These are phyloP conservation scores for Ilex paraguariensis DNA, from an alignment of 305 asterid species.

Conservation along the genomic window DNA sequence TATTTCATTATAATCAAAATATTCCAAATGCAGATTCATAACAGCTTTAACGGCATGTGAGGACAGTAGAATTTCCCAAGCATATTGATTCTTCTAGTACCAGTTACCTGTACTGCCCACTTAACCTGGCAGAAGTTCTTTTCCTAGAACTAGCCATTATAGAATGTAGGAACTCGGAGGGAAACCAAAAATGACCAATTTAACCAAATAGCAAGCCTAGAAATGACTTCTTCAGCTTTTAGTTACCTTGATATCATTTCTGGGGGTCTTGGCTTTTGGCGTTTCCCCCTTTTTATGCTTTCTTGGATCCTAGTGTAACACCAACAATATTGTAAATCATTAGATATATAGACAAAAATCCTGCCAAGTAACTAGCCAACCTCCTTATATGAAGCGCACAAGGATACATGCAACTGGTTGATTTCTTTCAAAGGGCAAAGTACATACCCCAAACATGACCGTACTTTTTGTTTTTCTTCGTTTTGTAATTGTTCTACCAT, in stretches of 20 bases:
- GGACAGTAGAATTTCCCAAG: no score
- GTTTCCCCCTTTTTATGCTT: slow-evolving; percentile 62
- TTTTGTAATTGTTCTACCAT: slow-evolving; percentile 87
- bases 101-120: background rate
- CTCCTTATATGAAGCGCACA: no score
- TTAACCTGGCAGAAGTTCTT: background rate
- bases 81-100: background rate
- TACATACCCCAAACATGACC: slow-evolving; percentile 88
- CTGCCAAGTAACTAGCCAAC: background rate
- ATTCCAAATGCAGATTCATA: slow-evolving; percentile 3
- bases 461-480: slow-evolving; percentile 82
- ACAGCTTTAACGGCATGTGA: background rate
- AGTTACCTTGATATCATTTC: background rate
- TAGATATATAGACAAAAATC: background rate
- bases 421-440: background rate
- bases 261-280: slow-evolving; percentile 68
- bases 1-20: no score
- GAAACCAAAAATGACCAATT: no score
- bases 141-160: slow-evolving; percentile 40
- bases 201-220: background rate
- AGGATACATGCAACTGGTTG: no score
- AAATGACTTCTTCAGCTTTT: background rate
- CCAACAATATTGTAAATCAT: slow-evolving; percentile 11
- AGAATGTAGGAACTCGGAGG: slow-evolving; percentile 13
- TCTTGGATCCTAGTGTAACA: slow-evolving; percentile 53